These are phyloP conservation scores for Colletotrichum lupini DNA, from an alignment of 2,329 filamentous ascomycete species.

Conservation along the genomic window DNA sequence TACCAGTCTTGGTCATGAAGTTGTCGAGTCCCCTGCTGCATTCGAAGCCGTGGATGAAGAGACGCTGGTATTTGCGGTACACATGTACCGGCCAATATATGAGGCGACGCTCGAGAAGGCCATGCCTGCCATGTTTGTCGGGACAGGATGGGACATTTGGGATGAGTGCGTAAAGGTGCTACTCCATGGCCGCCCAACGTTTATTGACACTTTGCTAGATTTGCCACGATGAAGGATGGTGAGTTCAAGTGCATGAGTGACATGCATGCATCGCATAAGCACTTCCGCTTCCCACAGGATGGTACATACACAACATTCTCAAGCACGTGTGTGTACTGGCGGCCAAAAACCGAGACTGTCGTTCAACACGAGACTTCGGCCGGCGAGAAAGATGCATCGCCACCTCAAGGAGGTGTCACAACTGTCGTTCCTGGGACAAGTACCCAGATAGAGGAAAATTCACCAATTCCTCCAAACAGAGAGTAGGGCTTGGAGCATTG, in stretches of 20 bases:
- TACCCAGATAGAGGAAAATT: not conserved
- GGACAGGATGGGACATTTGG: constrained; percentile 64
- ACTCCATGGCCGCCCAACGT: not conserved
- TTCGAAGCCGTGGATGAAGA: constrained; percentile 59
- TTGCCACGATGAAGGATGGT: constrained; percentile 30
- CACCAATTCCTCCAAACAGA: not conserved
- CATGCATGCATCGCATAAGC: constrained; percentile 45
- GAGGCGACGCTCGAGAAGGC: constrained; percentile 57
- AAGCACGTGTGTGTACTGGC: constrained; percentile 54
- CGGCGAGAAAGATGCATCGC: not conserved
- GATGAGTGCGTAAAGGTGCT: constrained; percentile 53
- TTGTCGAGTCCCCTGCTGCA: constrained; percentile 63
- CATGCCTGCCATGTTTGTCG: constrained; percentile 67
- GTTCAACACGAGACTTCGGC: not conserved
- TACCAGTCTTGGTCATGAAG: constrained; percentile 61
- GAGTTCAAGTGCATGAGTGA: constrained; percentile 47
- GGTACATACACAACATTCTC: constrained; percentile 50
- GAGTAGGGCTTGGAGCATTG: not conserved
- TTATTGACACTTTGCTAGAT: not conserved
- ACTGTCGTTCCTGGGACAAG: not conserved
- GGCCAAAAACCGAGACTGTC: not conserved
- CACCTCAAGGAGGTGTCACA: not conserved
- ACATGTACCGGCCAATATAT: constrained; percentile 67
- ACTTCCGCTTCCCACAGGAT: constrained; percentile 52
- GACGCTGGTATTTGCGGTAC: constrained; percentile 71